These are phyloP conservation scores for Candida endomychidarum DNA, from an alignment of 805 yeast genomes.

Conservation along the genomic window DNA sequence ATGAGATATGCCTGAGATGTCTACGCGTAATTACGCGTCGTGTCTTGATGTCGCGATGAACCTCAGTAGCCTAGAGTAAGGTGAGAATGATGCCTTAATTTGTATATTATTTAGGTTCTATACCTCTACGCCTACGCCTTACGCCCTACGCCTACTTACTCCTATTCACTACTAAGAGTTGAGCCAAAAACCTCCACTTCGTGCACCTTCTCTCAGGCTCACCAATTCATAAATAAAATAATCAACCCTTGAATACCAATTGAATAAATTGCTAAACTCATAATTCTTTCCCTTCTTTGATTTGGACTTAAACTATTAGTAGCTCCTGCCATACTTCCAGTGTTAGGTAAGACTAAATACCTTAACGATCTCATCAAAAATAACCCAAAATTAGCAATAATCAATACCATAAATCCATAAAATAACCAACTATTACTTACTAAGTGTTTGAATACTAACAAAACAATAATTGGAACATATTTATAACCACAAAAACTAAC, in stretches of 20 bases:
- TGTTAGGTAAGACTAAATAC: constrained; percentile 62
- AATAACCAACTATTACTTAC: constrained; percentile 36
- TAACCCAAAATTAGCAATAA: constrained; percentile 43
- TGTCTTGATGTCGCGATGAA: not conserved
- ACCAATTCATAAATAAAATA: constrained; percentile 61
- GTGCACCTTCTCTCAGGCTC: too few species aligned
- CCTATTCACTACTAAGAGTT: too few species aligned
- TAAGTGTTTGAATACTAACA: constrained; percentile 52
- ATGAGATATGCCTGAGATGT: too few species aligned
- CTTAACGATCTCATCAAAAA: constrained; percentile 70
- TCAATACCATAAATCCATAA: constrained; percentile 34
- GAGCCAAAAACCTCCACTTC: too few species aligned
- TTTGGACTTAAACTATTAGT: constrained; percentile 59
- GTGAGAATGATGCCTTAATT: too few species aligned
- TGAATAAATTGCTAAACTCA: constrained; percentile 81
- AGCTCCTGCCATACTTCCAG: constrained; percentile 31
- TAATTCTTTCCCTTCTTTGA: constrained; percentile 78
- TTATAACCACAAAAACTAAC: constrained; percentile 92
- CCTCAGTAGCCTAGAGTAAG: too few species aligned
- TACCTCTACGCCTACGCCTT: too few species aligned
- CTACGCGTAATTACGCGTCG: not conserved
- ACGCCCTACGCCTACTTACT: not conserved
- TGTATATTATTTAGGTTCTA: too few species aligned
- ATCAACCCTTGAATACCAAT: constrained; percentile 75
- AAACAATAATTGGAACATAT: constrained; percentile 74